Base-by-base conservation (phyloP, 108 stramenopile species). In the Nitzschia palea region DNA sequence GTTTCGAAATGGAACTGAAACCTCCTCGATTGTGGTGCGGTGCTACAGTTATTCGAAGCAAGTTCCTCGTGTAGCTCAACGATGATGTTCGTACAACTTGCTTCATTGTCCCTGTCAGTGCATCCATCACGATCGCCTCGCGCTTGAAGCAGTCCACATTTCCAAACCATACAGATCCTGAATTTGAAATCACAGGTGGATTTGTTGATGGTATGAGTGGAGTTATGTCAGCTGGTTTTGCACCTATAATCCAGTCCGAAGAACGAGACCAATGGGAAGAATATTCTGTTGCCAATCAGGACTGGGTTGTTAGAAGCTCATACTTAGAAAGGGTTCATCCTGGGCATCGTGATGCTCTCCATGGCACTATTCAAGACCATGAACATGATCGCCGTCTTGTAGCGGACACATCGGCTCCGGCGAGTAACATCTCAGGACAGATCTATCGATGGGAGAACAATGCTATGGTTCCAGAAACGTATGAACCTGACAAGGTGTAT, bases 191-290 rank as follows among this genome's bases (percentile, higher is more conserved):
- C 44, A 45, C 43, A 9, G 70, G 70, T 35, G 70, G 70, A 15
- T 64, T 65, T 37, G 60, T 51, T 10, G 70, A 65, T 25, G 70
- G 70, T 20, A 40, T 71, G 53, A 48, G 65, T 34, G 73, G 65
- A 18, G 42, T 62, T 35, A 74, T 60, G 74, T 44, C 68, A 14
- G 53, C 52, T 23, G 61, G 26, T 2, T 75, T 75, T 62, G 42
- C 40, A 12, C 74, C 74, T 17, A 33, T 75, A 4, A 43, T 75
- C 20, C n/a, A 55, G 0, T 34, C 15, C 23, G 52, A 33, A 18
- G 5, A 35, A 48, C 31, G 45, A 12, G 40, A 62, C 18, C 18
- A 36, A 14, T 75, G 74, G 74, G 59, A 61, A 33, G 30, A 57
- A 27, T 68, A 68, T 48, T 50, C 74, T 10, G 26, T 51, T 14